These are phyloP conservation scores for Westerdykella ornata DNA, from an alignment of 2,329 filamentous ascomycete species.

Conservation along the genomic window DNA sequence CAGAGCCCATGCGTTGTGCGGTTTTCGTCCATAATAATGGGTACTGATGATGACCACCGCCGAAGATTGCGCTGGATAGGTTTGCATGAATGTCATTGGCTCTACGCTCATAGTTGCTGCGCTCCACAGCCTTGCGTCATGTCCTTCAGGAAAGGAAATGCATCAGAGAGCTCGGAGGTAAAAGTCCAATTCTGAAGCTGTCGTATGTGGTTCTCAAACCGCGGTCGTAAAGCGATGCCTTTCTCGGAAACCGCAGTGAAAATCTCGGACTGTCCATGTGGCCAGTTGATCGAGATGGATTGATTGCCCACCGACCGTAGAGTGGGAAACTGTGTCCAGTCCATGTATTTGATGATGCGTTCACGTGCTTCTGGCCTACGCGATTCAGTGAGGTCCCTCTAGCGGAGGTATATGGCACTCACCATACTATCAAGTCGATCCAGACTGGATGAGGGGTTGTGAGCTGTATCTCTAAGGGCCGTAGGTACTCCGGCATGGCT, in stretches of 20 bases:
- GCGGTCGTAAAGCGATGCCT: slow-evolving; percentile 1
- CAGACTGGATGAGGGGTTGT: slow-evolving; percentile 5
- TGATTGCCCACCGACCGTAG: slow-evolving; percentile 1
- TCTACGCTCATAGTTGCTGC: too few relatives aligned
- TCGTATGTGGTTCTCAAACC: slow-evolving; percentile 4
- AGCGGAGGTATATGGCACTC: neutral
- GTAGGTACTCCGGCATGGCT: slow-evolving; percentile 6
- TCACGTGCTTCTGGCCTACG: slow-evolving; percentile 4
- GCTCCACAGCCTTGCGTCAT: too few relatives aligned
- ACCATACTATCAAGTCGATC: slow-evolving; percentile 5
- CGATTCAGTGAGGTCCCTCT: neutral
- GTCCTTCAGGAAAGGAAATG: slow-evolving; percentile 3
- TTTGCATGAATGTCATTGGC: too few relatives aligned
- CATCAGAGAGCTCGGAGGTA: neutral
- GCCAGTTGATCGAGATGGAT: slow-evolving; percentile 6
- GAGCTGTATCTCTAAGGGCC: slow-evolving; percentile 4
- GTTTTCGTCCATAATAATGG: too few relatives aligned
- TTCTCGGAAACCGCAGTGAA: neutral
- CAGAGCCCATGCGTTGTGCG: too few relatives aligned
- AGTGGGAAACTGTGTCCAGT: slow-evolving; percentile 4
- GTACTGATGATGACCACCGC: too few relatives aligned
- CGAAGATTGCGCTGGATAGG: too few relatives aligned
- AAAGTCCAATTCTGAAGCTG: slow-evolving; percentile 4
- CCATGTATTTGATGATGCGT: slow-evolving; percentile 4
- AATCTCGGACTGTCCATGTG: slow-evolving; percentile 1